A percentile compares a stretch with the other conserved stretches of the same genome.
Evolutionary conservation across 345 rosid genomes (phyloP).

Genomic region (Ceriops decandra): DNA sequence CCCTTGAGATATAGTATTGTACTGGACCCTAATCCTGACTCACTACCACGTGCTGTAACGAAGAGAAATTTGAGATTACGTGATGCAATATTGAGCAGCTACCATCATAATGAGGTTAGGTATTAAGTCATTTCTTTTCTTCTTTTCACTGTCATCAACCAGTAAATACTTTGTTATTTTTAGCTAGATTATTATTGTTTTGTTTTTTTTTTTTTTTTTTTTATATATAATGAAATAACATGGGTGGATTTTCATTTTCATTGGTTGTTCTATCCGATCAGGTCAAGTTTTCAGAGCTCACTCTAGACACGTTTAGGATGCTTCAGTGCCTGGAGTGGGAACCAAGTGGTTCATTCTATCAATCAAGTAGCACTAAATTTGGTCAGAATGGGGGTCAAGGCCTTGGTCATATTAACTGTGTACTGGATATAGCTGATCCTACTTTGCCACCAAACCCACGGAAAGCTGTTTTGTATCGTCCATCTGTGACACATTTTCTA

Average conservation of each 20-base stretch:
- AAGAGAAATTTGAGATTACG: conserved; percentile 65
- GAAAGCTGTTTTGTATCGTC: conserved; percentile 83
- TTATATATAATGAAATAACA: neutral
- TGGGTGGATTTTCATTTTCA: neutral
- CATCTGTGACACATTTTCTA: conserved; percentile 77
- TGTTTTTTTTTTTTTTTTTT: neutral
- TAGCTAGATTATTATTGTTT: neutral
- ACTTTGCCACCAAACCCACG: conserved; percentile 86
- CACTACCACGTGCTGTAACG: conserved; percentile 44
- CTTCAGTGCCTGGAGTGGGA: conserved; percentile 99
- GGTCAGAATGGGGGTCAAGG: conserved; percentile 59
- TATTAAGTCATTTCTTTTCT: conserved; percentile 26
- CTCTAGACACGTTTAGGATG: conserved; percentile 90
- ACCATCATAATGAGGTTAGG: conserved; percentile 78
- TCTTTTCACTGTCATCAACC: conserved; percentile 14
- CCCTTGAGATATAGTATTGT: conserved; percentile 90
- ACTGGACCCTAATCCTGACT: conserved; percentile 70
- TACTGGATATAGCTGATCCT: conserved; percentile 77
- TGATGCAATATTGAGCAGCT: conserved; percentile 88
- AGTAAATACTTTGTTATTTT: neutral
- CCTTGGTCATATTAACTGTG: conserved; percentile 46
- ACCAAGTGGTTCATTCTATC: conserved; percentile 86
- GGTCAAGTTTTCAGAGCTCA: conserved; percentile 97
- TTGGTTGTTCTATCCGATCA: conserved; percentile 24
- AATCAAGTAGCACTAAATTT: conserved; percentile 44